These are phyloP conservation scores for Ophiostoma ulmi DNA, from an alignment of 2,329 filamentous ascomycete genomes.

Conservation along the genomic window DNA sequence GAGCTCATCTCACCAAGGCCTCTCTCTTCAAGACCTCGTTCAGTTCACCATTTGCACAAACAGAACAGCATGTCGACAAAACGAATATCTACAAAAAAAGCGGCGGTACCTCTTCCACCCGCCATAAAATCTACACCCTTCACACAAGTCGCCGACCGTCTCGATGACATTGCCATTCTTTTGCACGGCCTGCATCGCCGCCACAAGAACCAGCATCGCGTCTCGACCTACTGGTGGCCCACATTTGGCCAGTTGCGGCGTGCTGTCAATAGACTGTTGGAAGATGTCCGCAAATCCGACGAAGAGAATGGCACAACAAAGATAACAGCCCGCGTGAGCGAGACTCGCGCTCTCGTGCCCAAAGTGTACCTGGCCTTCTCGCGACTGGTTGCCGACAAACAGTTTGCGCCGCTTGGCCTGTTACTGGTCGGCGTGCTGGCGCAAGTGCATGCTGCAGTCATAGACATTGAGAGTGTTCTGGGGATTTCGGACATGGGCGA, in stretches of 20 bases:
- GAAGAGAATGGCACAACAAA: constrained; percentile 18
- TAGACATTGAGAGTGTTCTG: not conserved
- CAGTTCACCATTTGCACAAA: not conserved
- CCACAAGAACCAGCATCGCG: constrained; percentile 86
- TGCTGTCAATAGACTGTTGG: constrained; percentile 52
- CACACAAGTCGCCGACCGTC: constrained; percentile 29
- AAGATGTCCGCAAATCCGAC: constrained; percentile 34
- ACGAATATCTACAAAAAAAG: not conserved
- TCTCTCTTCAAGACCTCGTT: not conserved
- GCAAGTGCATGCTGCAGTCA: constrained; percentile 33
- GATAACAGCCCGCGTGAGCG: constrained; percentile 32
- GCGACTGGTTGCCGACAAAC: constrained; percentile 64
- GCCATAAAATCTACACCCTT: not conserved
- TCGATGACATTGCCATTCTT: constrained; percentile 45
- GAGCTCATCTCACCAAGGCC: not conserved
- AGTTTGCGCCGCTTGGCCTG: constrained; percentile 67
- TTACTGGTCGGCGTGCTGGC: constrained; percentile 62
- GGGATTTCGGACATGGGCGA: not conserved
- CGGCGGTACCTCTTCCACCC: not conserved
- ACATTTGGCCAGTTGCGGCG: constrained; percentile 68
- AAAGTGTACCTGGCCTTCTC: constrained; percentile 56
- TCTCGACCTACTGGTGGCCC: constrained; percentile 68
- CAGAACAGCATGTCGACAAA: constrained; percentile 1
- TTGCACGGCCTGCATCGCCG: constrained; percentile 72
- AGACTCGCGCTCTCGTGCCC: constrained; percentile 40